phyloP scores from a whole-genome alignment of 2,329 filamentous ascomycete genomes.

The Xylaria sp. region DNA sequence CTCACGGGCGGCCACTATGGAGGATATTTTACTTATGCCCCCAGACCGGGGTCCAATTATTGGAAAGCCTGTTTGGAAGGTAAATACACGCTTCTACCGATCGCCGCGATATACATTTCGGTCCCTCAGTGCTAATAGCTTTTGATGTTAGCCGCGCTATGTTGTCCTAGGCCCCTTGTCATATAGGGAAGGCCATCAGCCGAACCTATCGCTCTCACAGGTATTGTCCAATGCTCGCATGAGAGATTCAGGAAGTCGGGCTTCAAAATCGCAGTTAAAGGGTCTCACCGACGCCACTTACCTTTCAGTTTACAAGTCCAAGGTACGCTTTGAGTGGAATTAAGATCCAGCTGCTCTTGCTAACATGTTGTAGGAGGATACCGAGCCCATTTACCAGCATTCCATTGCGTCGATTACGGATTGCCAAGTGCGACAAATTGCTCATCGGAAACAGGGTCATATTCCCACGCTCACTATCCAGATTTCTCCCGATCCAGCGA shows the following conservation, averaged over 20 bases:
- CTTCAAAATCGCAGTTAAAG: slow-evolving; percentile 46
- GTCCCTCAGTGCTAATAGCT: slow-evolving; percentile 26
- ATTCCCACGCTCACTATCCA: slow-evolving; percentile 65
- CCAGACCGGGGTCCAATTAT: slow-evolving; percentile 59
- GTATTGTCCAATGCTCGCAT: slow-evolving; percentile 47
- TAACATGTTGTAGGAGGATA: slow-evolving; percentile 52
- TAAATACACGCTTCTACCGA: slow-evolving; percentile 32
- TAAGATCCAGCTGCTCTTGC: slow-evolving; percentile 19
- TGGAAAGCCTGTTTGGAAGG: slow-evolving; percentile 60
- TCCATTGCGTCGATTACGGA: slow-evolving; percentile 58
- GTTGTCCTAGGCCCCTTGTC: slow-evolving; percentile 57
- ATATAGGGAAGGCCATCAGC: slow-evolving; percentile 44
- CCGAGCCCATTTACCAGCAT: slow-evolving; percentile 60
- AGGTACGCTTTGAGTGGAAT: slow-evolving; percentile 46
- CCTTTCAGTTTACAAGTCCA: slow-evolving; percentile 62
- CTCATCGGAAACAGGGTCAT: slow-evolving; percentile 67
- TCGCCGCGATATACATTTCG: slow-evolving; percentile 1
- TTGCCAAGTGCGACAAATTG: slow-evolving; percentile 63
- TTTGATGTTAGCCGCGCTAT: slow-evolving; percentile 59
- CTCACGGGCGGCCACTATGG: slow-evolving; percentile 45
- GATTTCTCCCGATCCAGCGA: slow-evolving; percentile 55
- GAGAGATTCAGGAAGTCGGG: slow-evolving; percentile 45
- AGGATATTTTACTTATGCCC: slow-evolving; percentile 56
- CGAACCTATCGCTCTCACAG: slow-evolving; percentile 48
- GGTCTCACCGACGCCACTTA: slow-evolving; percentile 50